Evolutionary conservation across 805 yeast genomes (phyloP).

Genomic region (Crinitomyces ghanaensis): DNA sequence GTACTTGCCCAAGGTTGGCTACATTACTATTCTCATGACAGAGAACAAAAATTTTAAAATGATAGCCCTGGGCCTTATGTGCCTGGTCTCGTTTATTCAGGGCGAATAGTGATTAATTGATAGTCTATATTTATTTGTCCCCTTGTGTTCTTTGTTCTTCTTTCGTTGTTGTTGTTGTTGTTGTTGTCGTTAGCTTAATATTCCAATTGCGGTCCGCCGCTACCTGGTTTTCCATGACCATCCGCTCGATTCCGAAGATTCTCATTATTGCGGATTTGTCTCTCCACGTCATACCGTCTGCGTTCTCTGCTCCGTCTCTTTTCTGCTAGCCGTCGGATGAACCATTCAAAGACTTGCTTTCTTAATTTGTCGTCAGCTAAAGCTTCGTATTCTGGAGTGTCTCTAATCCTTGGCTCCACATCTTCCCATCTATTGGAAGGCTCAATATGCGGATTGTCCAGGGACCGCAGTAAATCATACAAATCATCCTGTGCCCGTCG

Average conservation of each 20-base stretch:
- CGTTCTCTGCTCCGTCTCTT: slow-evolving; percentile 12
- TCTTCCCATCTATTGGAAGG: slow-evolving; percentile 30
- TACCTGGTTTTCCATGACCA: too few species aligned
- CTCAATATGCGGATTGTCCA: slow-evolving; percentile 23
- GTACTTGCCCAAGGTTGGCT: slow-evolving; percentile 81
- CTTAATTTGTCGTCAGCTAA: slow-evolving; percentile 25
- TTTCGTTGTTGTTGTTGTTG: too few species aligned
- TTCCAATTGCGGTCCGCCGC: too few species aligned
- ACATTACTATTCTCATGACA: slow-evolving; percentile 79
- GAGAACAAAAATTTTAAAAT: slow-evolving; percentile 79
- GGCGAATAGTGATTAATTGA: slow-evolving; percentile 31
- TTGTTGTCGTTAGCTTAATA: too few species aligned
- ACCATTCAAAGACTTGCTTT: slow-evolving; percentile 27
- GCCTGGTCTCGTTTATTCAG: slow-evolving; percentile 52
- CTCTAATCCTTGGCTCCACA: slow-evolving; percentile 22
- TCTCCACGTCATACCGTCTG: slow-evolving; percentile 2
- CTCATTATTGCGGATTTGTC: slow-evolving; percentile 1
- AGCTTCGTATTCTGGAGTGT: slow-evolving; percentile 27
- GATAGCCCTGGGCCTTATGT: slow-evolving; percentile 64
- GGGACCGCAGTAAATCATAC: slow-evolving; percentile 19
- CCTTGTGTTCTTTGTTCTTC: too few species aligned
- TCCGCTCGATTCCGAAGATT: slow-evolving; percentile 1
- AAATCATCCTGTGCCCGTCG: slow-evolving; percentile 24
- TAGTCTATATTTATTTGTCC: neutral
- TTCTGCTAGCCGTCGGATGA: slow-evolving; percentile 22